Conservation (phyloP, 345 rosid genomes). For the Brassica nigra region DNA sequence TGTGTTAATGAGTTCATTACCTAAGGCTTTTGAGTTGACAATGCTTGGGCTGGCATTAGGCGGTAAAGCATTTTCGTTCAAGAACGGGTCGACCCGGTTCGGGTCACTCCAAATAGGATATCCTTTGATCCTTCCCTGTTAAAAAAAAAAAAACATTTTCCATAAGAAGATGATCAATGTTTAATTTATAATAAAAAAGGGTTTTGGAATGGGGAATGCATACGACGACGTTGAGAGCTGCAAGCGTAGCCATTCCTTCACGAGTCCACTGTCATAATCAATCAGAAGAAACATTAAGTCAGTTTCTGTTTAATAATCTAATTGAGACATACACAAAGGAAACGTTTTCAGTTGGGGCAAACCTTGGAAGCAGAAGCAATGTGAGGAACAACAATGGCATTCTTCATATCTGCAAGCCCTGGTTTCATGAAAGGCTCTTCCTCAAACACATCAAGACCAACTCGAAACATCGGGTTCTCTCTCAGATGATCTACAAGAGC, state of each 20-base stretch:
- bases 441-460: slow-evolving; percentile 99
- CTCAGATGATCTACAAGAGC: slow-evolving; percentile 88
- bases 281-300: neutral
- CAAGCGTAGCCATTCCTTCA: slow-evolving; percentile 97
- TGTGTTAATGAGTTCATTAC: slow-evolving; percentile 32
- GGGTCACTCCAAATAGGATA: slow-evolving; percentile 83
- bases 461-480: slow-evolving; percentile 93
- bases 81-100: slow-evolving; percentile 75
- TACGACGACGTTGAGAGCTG: slow-evolving; percentile 93
- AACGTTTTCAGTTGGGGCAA: neutral
- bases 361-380: slow-evolving; percentile 99
- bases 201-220: slow-evolving; percentile 18
- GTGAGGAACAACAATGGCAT: slow-evolving; percentile 87
- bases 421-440: slow-evolving; percentile 99
- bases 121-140: slow-evolving; percentile 87
- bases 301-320: neutral
- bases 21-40: slow-evolving; percentile 82
- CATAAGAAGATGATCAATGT: neutral
- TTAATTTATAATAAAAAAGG: neutral
- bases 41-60: slow-evolving; percentile 90
- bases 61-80: slow-evolving; percentile 73
- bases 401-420: slow-evolving; percentile 92
- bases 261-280: slow-evolving; percentile 82
- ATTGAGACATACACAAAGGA: neutral
- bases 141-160: slow-evolving; percentile 8